Evolutionary conservation across 208 protist species (phyloP).

Genomic region (Trypanosoma lewisi): DNA sequence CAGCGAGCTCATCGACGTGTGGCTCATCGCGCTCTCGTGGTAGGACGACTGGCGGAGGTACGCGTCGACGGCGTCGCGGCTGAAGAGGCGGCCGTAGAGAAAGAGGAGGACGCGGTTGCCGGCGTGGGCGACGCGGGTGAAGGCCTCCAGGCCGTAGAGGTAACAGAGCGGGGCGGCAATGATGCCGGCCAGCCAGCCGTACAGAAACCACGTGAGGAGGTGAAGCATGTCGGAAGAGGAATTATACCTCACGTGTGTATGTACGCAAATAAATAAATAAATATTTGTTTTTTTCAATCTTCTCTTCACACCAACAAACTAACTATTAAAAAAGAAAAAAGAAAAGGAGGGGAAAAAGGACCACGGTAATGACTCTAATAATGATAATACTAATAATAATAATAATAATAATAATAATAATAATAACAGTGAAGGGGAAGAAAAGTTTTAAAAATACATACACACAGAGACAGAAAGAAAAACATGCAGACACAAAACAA

Average conservation of each 20-base stretch:
- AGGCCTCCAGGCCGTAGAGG: slow-evolving; percentile 47
- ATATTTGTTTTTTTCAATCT: slow-evolving; percentile 10
- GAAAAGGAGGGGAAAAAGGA: background rate
- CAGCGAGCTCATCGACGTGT: background rate
- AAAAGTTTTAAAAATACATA: background rate
- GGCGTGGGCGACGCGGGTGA: slow-evolving; percentile 29
- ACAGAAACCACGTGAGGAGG: slow-evolving; percentile 32
- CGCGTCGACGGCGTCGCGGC: background rate
- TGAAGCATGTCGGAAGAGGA: slow-evolving; percentile 16
- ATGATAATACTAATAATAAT: slow-evolving; percentile 12
- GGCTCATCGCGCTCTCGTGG: background rate
- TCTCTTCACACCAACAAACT: background rate
- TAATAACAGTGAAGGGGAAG: background rate
- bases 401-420: slow-evolving; percentile 19
- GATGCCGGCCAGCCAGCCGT: slow-evolving; percentile 54
- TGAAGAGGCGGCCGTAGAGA: background rate
- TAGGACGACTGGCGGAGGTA: background rate
- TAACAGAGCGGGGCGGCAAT: slow-evolving; percentile 38
- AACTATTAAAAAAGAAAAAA: slow-evolving; percentile 9
- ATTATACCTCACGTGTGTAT: background rate
- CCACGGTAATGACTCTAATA: background rate
- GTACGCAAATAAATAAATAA: slow-evolving; percentile 6
- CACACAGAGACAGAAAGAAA: slow-evolving; percentile 12
- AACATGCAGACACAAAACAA: slow-evolving; percentile 7
- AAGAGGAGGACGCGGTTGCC: slow-evolving; percentile 19